Evolutionary conservation across 306 rosid species (phyloP).

Genomic region (Arachis stenosperma): DNA sequence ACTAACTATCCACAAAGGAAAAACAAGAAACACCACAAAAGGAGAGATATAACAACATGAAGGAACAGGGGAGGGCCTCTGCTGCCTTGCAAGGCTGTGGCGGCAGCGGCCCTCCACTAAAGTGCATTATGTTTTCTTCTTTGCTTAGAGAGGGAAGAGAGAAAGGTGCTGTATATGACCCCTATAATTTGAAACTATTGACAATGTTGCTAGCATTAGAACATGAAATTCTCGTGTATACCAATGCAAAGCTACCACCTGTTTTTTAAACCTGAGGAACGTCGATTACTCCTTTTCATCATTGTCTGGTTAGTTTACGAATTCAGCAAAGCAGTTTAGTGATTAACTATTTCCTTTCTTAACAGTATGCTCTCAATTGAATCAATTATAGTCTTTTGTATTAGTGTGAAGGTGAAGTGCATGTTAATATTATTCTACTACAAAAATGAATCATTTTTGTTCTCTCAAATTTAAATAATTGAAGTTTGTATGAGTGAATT

Average conservation of each 20-base stretch:
- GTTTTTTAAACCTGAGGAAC: constrained; percentile 24
- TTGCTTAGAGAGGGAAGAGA: no score
- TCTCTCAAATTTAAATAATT: constrained; percentile 13
- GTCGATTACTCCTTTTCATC: constrained; percentile 19
- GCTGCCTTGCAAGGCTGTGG: no score
- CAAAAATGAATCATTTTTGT: constrained; percentile 5
- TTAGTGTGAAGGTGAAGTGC: neutral
- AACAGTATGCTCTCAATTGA: neutral
- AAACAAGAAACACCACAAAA: no score
- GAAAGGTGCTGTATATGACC: no score
- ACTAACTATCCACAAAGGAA: no score
- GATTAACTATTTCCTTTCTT: constrained; percentile 23
- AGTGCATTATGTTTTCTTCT: no score
- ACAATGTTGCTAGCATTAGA: neutral
- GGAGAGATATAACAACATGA: no score
- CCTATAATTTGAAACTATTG: no score
- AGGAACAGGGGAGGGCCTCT: no score
- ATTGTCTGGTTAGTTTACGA: constrained; percentile 27
- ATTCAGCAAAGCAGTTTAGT: constrained; percentile 12
- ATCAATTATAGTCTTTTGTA: neutral
- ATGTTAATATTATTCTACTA: no score
- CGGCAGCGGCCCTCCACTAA: no score
- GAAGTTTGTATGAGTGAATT: neutral
- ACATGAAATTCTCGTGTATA: neutral
- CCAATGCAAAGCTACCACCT: constrained; percentile 16